phyloP scores from a whole-genome alignment of 331 rosid genomes.

The Phaseolus coccineus region DNA sequence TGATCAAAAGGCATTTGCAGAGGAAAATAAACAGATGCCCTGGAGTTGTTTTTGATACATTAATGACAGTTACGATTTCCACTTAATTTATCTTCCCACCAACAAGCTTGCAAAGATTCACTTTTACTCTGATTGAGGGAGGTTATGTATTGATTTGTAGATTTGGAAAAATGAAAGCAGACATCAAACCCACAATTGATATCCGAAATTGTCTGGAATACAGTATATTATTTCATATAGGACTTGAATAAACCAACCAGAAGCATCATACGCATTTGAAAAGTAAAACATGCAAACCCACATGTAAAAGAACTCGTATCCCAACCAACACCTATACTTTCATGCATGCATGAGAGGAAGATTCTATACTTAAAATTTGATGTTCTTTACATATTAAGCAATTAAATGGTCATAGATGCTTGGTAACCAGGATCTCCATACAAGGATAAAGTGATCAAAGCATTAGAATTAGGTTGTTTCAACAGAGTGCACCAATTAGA shows the following conservation, averaged over 20 bases:
- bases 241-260: constrained; percentile 27
- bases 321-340: neutral
- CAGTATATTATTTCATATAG: constrained; percentile 1
- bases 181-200: constrained; percentile 13
- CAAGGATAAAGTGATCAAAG: constrained; percentile 15
- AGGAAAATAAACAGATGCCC: constrained; percentile 27
- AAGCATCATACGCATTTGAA: neutral
- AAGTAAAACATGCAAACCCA: constrained; percentile 18
- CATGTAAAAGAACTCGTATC: neutral
- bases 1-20: neutral
- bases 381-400: constrained; percentile 22
- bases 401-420: neutral
- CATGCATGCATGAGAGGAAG: neutral
- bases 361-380: neutral
- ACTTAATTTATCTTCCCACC: constrained; percentile 18
- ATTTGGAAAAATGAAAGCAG: neutral
- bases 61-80: constrained; percentile 17
- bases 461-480: constrained; percentile 12
- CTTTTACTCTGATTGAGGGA: constrained; percentile 8
- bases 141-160: constrained; percentile 14
- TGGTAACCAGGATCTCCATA: constrained; percentile 7
- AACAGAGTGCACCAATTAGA: constrained; percentile 19
- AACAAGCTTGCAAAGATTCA: neutral
- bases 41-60: neutral
- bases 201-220: constrained; percentile 19